Evolutionary conservation across 2,329 filamentous ascomycete species (phyloP).

Genomic region (Xylariaceae sp.): DNA sequence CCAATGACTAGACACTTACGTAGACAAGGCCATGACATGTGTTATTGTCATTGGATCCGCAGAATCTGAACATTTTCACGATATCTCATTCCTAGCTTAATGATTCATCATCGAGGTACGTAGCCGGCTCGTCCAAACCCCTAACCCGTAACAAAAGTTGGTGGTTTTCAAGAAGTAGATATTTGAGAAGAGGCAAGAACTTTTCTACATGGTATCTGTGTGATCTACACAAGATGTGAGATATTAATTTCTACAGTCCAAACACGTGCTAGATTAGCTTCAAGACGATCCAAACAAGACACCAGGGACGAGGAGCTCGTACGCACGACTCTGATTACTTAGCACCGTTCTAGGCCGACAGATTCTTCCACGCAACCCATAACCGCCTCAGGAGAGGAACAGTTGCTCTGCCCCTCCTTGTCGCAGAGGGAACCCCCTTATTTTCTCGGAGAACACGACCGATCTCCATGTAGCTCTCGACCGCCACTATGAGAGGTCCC

Average conservation of each 20-base stretch:
- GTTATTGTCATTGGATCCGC: not conserved
- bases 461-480: slow-evolving; percentile 74
- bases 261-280: not conserved
- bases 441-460: slow-evolving; percentile 52
- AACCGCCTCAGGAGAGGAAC: slow-evolving; percentile 29
- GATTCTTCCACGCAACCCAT: slow-evolving; percentile 33
- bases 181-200: not conserved
- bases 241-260: too few relatives aligned
- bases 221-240: not conserved
- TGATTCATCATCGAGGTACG: slow-evolving; percentile 19
- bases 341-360: slow-evolving; percentile 11
- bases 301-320: not conserved
- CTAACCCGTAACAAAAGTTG: not conserved
- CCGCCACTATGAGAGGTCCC: slow-evolving; percentile 61
- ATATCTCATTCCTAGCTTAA: slow-evolving; percentile 6
- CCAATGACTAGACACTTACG: not conserved
- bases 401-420: slow-evolving; percentile 26
- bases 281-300: not conserved
- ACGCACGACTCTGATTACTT: not conserved
- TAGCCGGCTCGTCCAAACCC: not conserved
- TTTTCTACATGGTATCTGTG: not conserved
- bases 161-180: not conserved
- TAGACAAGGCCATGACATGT: slow-evolving; percentile 2
- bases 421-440: slow-evolving; percentile 20
- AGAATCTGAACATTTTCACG: not conserved